A percentile compares a stretch with the other conserved stretches of the same genome.
Conservation (phyloP, 257 asterid genomes). For the Rauvolfia tetraphylla region DNA sequence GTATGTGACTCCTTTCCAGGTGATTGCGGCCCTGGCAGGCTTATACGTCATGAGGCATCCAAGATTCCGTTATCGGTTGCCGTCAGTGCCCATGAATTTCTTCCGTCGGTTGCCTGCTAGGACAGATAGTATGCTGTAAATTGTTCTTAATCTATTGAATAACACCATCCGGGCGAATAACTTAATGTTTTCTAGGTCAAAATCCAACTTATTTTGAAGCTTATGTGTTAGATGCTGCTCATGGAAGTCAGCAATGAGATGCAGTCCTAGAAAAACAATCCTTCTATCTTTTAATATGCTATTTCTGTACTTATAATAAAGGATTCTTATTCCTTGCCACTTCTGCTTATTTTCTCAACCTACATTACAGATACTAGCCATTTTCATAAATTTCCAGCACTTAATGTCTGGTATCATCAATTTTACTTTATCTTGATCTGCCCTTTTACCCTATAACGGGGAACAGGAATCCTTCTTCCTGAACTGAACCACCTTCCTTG, state of each 20-base stretch:
- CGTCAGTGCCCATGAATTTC: conserved; percentile 71
- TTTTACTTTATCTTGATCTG: neutral
- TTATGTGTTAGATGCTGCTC: conserved; percentile 1
- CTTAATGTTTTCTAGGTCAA: neutral
- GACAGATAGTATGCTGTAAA: conserved; percentile 46
- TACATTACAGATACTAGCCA: too few species aligned
- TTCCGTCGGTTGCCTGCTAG: conserved; percentile 49
- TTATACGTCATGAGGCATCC: conserved; percentile 86
- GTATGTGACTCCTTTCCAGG: conserved; percentile 83
- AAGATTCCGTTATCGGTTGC: conserved; percentile 69
- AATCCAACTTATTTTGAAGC: neutral
- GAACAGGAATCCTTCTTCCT: neutral
- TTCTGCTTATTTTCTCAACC: neutral
- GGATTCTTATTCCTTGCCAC: neutral
- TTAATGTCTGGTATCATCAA: neutral
- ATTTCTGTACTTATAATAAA: neutral
- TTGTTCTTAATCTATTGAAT: neutral
- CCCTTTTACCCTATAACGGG: neutral
- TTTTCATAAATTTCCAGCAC: neutral
- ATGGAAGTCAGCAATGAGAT: neutral
- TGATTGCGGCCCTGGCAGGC: conserved; percentile 67
- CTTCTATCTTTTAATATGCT: neutral
- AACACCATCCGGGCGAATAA: conserved; percentile 4
- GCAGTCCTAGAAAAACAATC: neutral
- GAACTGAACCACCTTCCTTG: neutral